phyloP scores from a whole-genome alignment of 1,284 basidiomycete species.

The Fomitopsis palustris region DNA sequence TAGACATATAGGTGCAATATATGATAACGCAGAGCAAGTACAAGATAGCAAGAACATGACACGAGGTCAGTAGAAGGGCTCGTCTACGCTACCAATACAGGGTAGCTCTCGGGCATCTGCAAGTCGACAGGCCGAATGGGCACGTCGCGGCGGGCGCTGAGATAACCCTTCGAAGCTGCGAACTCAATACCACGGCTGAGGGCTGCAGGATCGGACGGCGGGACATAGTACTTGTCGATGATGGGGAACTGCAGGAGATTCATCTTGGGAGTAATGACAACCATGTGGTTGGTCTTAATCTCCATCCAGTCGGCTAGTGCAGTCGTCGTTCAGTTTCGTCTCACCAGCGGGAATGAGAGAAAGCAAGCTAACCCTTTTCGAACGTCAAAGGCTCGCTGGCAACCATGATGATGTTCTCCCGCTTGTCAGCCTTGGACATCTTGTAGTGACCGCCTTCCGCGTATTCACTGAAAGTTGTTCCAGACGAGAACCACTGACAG shows the following conservation, averaged over 20 bases:
- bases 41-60: background rate
- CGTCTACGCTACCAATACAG: constrained; percentile 8
- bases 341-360: background rate
- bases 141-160: constrained; percentile 42
- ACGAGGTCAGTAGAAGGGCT: constrained; percentile 1
- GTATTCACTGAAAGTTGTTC: constrained; percentile 92
- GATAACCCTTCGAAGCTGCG: constrained; percentile 69
- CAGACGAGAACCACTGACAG: constrained; percentile 88
- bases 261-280: constrained; percentile 89
- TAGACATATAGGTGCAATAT: background rate
- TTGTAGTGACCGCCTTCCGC: constrained; percentile 85
- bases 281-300: constrained; percentile 88
- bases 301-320: constrained; percentile 89
- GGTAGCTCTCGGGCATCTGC: constrained; percentile 5
- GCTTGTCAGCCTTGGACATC: constrained; percentile 95
- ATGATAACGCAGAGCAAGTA: background rate
- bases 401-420: constrained; percentile 94
- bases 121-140: constrained; percentile 5
- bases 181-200: constrained; percentile 64
- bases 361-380: constrained; percentile 70
- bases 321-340: background rate
- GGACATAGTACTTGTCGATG: constrained; percentile 85
- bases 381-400: constrained; percentile 93
- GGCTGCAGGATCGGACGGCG: constrained; percentile 71
- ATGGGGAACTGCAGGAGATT: constrained; percentile 95